phyloP scores from a whole-genome alignment of 2,329 filamentous ascomycete genomes.

The Xylaria sp. region DNA sequence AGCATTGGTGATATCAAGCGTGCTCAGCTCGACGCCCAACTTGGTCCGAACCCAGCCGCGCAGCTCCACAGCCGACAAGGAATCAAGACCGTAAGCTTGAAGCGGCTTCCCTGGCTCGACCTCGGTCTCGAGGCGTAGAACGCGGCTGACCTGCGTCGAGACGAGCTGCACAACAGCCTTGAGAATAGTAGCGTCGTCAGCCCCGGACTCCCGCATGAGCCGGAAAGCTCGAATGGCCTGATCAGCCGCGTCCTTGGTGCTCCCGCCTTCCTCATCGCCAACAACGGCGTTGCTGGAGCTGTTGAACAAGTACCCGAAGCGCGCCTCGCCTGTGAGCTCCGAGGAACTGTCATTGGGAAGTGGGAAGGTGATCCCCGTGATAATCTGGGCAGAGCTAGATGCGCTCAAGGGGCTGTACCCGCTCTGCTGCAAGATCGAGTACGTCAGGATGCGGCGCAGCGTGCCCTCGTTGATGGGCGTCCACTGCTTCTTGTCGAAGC shows the following conservation, averaged over 20 bases:
- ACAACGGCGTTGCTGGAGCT: neutral
- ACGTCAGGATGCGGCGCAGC: slow-evolving; percentile 3
- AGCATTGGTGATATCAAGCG: neutral
- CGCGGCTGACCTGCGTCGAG: neutral
- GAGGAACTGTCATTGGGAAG: neutral
- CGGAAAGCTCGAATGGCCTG: neutral
- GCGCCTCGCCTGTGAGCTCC: neutral
- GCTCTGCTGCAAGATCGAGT: neutral
- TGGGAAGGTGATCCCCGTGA: neutral
- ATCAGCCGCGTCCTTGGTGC: neutral
- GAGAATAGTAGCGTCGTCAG: neutral
- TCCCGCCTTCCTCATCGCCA: neutral
- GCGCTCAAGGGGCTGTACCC: neutral
- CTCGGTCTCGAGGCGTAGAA: neutral
- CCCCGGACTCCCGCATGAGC: neutral
- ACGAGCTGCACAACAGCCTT: neutral
- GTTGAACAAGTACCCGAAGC: neutral
- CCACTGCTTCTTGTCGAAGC: slow-evolving; percentile 11
- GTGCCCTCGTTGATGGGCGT: slow-evolving; percentile 17
- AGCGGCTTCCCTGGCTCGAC: neutral
- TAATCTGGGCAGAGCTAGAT: neutral
- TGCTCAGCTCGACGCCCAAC: neutral
- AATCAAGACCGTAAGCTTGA: neutral
- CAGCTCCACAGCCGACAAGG: neutral
- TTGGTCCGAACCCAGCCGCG: neutral